Base-by-base conservation (phyloP, 2,329 filamentous ascomycete genomes). In the Talaromyces albobiverticillius region DNA sequence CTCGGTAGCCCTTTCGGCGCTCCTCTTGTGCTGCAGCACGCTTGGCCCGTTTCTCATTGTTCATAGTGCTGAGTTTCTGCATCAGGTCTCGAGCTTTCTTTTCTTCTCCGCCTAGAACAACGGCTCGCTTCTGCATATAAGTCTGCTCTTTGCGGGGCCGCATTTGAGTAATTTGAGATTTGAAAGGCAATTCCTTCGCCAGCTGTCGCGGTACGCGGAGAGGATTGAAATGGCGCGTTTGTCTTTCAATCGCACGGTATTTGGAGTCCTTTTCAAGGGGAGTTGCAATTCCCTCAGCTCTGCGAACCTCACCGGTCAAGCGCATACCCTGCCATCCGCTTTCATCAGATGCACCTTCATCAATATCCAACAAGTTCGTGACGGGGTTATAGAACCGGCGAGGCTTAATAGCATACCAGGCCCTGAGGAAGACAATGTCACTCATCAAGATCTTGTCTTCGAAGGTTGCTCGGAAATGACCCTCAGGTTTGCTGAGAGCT, bases 401-500 rank as follows among this genome's bases (percentile, higher is more conserved):
- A 1, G 94, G 94, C 67, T 91, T 91, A 72, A 99, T 86, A 9
- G 94, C 90, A 73, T 95, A 97, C 95, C 95, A 99, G 2, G 94
- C 93, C 46, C 94, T 84, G 36, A 99, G 76, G 79, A 99, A 97
- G 58, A 97, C 89, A 61, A 99, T 95, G 70, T 99, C 94, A 71
- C 86, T 90, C 82, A 96, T 91, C 49, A 99, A 81, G 58, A 99
- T 90, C 78, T 97, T 99, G 81, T 99, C 94, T 73, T 99, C 94
- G 63, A 99, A 99, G 0, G 94, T 97, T 22, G 94, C 94, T 65
- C 95, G 86, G 83, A 95, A 97, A 74, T 93, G 88, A 46, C 94
- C 94, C 61, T 99, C 94, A 1, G 94, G 93, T 65, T 96, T 95
- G 69, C 85, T 87, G 1, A 99, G 81, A 0, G 94, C 93, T 57